Percentiles rank a stretch among this genome's conserved stretches.
phyloP scores from a whole-genome alignment of 495 filamentous ascomycete genomes.

The Annulohypoxylon bovei region DNA sequence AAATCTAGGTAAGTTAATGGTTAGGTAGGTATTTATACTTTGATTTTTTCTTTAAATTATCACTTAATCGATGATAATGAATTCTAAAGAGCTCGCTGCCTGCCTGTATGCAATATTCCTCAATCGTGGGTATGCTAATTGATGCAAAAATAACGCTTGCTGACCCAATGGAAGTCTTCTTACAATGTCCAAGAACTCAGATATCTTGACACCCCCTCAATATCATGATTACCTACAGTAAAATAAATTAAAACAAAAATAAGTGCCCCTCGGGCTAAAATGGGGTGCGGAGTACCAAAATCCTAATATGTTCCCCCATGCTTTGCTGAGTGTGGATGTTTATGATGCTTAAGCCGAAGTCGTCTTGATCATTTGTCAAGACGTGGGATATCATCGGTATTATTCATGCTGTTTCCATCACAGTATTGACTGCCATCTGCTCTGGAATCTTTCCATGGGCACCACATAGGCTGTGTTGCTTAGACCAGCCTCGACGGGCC shows the following conservation, averaged over 20 bases:
- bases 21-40: too few relatives aligned
- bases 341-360: neutral
- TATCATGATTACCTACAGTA: neutral
- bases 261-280: neutral
- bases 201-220: neutral
- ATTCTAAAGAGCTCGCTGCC: neutral
- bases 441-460: neutral
- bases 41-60: neutral
- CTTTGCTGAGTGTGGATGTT: neutral
- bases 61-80: conserved; percentile 2
- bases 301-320: neutral
- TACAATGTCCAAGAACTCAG: neutral
- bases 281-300: neutral
- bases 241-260: conserved; percentile 9
- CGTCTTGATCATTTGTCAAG: conserved; percentile 9
- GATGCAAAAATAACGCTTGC: conserved; percentile 11
- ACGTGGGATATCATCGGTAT: conserved; percentile 1
- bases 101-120: conserved; percentile 3
- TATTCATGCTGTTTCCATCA: neutral
- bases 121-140: conserved; percentile 3
- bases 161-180: neutral
- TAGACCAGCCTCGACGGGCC: neutral
- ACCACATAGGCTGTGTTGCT: neutral
- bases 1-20: too few relatives aligned
- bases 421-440: neutral